Evolutionary conservation across 2,329 filamentous ascomycete species (phyloP).

Genomic region (Chaetomium olivaceum): DNA sequence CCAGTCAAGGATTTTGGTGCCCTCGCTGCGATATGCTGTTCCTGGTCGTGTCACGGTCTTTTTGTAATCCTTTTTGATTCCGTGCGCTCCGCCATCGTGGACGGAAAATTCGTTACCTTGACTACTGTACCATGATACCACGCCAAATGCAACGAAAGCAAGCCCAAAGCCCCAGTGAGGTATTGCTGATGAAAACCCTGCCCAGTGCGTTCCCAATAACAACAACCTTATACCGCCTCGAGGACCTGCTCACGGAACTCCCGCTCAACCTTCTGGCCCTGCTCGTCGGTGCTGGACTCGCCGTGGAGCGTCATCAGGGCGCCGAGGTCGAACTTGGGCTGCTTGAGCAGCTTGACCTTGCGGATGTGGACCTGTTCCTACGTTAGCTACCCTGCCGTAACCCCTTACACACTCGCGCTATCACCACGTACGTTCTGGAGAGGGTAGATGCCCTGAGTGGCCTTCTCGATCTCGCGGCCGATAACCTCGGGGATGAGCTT

Average conservation of each 20-base stretch:
- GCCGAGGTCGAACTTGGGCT: slow-evolving; percentile 98
- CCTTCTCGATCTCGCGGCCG: slow-evolving; percentile 99
- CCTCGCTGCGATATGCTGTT: slow-evolving; percentile 24
- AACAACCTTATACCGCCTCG: slow-evolving; percentile 77
- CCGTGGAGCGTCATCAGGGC: slow-evolving; percentile 95
- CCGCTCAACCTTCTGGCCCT: slow-evolving; percentile 96
- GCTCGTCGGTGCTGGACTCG: slow-evolving; percentile 93
- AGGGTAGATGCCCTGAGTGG: slow-evolving; percentile 98
- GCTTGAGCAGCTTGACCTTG: slow-evolving; percentile 99
- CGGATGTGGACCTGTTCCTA: slow-evolving; percentile 89
- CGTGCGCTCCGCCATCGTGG: slow-evolving; percentile 39
- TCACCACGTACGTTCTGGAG: slow-evolving; percentile 83
- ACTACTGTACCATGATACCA: slow-evolving; percentile 46
- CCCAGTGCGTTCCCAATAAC: slow-evolving; percentile 48
- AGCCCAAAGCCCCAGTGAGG: slow-evolving; percentile 49
- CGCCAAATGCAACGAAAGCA: slow-evolving; percentile 52
- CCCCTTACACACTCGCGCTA: not conserved
- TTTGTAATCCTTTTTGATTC: slow-evolving; percentile 38
- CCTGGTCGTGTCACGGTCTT: slow-evolving; percentile 33
- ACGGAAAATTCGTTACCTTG: slow-evolving; percentile 39
- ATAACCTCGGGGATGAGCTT: slow-evolving; percentile 99
- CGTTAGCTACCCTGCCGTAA: slow-evolving; percentile 27
- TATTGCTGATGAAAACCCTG: slow-evolving; percentile 43
- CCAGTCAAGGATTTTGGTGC: slow-evolving; percentile 13
- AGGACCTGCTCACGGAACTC: slow-evolving; percentile 99